Base-by-base conservation (phyloP, 2,329 filamentous ascomycete species). In the Scedosporium dehoogii region DNA sequence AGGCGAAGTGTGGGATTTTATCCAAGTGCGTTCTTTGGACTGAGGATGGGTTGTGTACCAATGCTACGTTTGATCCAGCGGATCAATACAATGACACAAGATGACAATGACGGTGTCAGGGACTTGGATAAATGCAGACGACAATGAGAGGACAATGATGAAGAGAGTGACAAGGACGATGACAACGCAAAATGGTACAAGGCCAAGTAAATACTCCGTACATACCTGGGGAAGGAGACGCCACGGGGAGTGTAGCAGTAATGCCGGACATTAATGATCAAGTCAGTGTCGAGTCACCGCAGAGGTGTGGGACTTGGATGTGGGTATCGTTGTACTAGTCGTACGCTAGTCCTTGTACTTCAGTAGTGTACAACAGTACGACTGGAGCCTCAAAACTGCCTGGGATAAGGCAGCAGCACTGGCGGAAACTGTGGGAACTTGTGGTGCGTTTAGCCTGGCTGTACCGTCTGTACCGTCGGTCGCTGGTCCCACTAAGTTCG, bases 1-100 rank as follows among this genome's bases (percentile, higher is more conserved):
- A 55, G 51, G 51, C 23, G 51, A 55, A 23, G 51, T 25, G 51
- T 55, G 51, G 51, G 51, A 55, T 55, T 55, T 55, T 55, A 55
- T 55, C 23, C 23, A 55, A 23, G 51, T 55, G 33, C 14, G 33
- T 12, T 38, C 6, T 38, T 38, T 38, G 33, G 6, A 1, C 33
- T 29, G 23, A 23, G n/a, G 51, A 27, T 55, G 51, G 51, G 12
- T 55, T 55, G 51, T 55, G 10, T 12, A 38, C 33, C 12, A 12
- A 55, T 55, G 48, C 44, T 48, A 48, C 44, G 16, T 21, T 48
- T 48, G 44, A n/a, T 48, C 44, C n/a, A 48, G 44, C 14, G 4
- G 44, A 48, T 18, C 44, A 48, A 48, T 18, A 48, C n/a, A n/a
- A 10, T 48, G 21, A 23, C 21, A 23, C 10, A 0, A 33, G 3